Conservation (phyloP, 2,329 filamentous ascomycete genomes). For the Aspergillus sp. region DNA sequence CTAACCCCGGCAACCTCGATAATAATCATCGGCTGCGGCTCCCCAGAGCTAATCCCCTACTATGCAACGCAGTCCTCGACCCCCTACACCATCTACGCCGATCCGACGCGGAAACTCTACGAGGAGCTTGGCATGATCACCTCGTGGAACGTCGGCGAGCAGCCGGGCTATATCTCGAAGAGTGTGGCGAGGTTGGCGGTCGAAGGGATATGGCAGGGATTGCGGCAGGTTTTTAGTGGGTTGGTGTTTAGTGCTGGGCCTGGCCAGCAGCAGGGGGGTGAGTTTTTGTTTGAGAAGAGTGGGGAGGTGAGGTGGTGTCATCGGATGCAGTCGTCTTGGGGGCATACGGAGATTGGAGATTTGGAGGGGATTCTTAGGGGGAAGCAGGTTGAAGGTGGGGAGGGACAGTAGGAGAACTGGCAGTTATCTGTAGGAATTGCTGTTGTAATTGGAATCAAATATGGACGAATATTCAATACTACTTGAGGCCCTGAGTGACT, state of each 20-base stretch:
- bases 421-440: too few species aligned
- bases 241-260: conserved; percentile 68
- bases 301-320: conserved; percentile 67
- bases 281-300: conserved; percentile 72
- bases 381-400: not conserved
- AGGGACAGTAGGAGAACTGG: not conserved
- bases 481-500: too few species aligned
- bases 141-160: conserved; percentile 64
- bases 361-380: conserved; percentile 7
- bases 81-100: conserved; percentile 76
- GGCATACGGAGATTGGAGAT: conserved; percentile 70
- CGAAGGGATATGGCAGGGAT: conserved; percentile 59
- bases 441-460: too few species aligned
- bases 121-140: conserved; percentile 69
- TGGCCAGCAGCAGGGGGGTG: conserved; percentile 72
- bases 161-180: conserved; percentile 68
- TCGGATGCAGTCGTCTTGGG: conserved; percentile 77
- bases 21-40: conserved; percentile 73
- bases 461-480: too few species aligned
- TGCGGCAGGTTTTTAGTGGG: conserved; percentile 62
- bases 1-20: conserved; percentile 64
- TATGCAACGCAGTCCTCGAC: conserved; percentile 68
- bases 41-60: conserved; percentile 68
- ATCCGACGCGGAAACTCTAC: conserved; percentile 71
- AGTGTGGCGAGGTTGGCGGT: conserved; percentile 52